Base-by-base conservation (phyloP, 441 rosid species). In the Croton setiger region DNA sequence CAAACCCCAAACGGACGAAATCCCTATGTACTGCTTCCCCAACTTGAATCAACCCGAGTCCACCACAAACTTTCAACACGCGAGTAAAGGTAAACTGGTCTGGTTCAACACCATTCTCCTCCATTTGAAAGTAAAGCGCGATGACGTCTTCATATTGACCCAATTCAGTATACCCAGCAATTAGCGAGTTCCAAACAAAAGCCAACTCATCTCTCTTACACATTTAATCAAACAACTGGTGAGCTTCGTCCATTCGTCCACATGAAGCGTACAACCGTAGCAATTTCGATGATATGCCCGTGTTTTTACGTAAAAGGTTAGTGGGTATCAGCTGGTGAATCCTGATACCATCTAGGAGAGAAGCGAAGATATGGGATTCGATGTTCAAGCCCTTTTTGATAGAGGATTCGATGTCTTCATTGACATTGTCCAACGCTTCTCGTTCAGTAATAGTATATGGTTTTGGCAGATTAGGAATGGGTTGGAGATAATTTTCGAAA, bases 181-280 rank as follows among this genome's bases (percentile, higher is more conserved):
- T 86, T 41, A 91, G 90, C 60, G 98, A 91, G 70, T 93, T 93
- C 96, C 98, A 93, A 3, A 90, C 81, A 70, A 93, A 93, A n/a
- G 98, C 85, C 0, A 83, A 85, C 0, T 73, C 71, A 0, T 76
- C 71, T 62, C 93, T 74, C 35, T 60, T 85, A 48, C 82, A 20
- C 97, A 91, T 93, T 80, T 84, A 73, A 73, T 93, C 96, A 68
- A 93, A 91, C 87, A 91, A n/a, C 56, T 88, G 80, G 72, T 89
- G 97, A 17, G 98, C 97, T 18, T 70, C 74, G 1, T 85, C 84
- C 6, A 88, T 72, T n/a, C n/a, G 68, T 37, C 97, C 95, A n/a
- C 66, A 63, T 0, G 84, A 64, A 0, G 96, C 89, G 7, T 93
- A 93, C 1, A 93, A 14, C n/a, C 96, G 73, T 4, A 91, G 57